A percentile compares a stretch with the other conserved stretches of the same genome.
These are phyloP conservation scores for Solanum lycopersicoides DNA, from an alignment of 257 asterid species.

Conservation along the genomic window DNA sequence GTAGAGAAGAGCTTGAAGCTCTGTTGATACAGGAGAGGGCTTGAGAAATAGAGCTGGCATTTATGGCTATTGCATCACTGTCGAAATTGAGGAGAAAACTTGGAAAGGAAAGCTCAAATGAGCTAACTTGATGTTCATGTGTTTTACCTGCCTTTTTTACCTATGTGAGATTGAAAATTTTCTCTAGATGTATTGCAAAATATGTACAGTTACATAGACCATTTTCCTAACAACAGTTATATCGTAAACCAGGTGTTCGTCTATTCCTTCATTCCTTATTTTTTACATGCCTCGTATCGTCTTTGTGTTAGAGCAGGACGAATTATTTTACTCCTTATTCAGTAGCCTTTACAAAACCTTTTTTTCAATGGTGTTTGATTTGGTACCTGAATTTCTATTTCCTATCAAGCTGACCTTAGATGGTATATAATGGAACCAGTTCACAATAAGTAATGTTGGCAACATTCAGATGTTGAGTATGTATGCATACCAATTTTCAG, in stretches of 20 bases:
- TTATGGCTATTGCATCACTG: neutral
- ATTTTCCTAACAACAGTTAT: neutral
- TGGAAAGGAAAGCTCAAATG: neutral
- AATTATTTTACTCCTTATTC: neutral
- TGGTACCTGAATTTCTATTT: neutral
- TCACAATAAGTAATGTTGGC: neutral
- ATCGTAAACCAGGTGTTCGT: neutral
- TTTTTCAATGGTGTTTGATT: neutral
- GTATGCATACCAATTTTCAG: neutral
- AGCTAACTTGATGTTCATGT: neutral
- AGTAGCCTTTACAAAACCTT: neutral
- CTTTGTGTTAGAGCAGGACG: neutral
- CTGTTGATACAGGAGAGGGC: slow-evolving; percentile 31
- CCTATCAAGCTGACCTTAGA: neutral
- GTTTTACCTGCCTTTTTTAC: neutral
- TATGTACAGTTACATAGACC: neutral
- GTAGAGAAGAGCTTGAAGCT: slow-evolving; percentile 80
- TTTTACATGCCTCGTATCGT: neutral
- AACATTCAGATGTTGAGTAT: neutral
- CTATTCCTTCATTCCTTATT: neutral
- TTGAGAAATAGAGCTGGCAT: slow-evolving; percentile 17
- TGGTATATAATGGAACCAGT: neutral
- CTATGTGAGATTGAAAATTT: neutral
- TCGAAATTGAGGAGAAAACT: neutral
- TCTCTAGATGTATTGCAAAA: neutral